Evolutionary conservation across 805 yeast genomes (phyloP).

Genomic region (Lachancea quebecensis): DNA sequence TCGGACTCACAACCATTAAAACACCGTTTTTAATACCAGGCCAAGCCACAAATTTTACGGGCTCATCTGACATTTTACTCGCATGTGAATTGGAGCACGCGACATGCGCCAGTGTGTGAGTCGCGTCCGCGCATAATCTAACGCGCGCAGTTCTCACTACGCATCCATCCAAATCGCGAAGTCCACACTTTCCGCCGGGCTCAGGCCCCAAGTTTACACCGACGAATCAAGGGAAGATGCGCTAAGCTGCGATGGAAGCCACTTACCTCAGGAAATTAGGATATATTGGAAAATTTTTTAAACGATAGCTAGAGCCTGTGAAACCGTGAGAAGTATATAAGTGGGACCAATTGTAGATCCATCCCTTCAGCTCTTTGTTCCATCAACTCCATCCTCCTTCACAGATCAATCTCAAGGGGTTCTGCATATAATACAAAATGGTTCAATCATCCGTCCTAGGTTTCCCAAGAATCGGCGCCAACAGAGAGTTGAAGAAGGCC

Average conservation of each 20-base stretch:
- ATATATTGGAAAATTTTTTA: not conserved
- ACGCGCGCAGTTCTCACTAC: too few species aligned
- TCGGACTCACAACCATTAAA: not conserved
- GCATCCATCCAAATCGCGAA: not conserved
- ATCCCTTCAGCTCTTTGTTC: not conserved
- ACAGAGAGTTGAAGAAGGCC: conserved; percentile 98
- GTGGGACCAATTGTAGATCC: not conserved
- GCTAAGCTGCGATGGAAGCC: not conserved
- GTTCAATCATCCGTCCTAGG: conserved; percentile 97
- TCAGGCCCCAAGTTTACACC: not conserved
- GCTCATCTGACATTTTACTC: not conserved
- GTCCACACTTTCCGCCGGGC: conserved; percentile 3
- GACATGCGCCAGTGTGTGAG: too few species aligned
- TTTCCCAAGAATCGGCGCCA: conserved; percentile 99
- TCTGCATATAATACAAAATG: conserved; percentile 42
- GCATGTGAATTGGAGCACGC: not conserved
- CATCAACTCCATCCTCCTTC: not conserved
- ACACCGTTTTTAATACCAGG: not conserved
- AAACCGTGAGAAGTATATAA: conserved; percentile 5
- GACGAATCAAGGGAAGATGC: not conserved
- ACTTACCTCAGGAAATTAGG: not conserved
- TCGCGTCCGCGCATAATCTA: too few species aligned
- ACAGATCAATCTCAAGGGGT: conserved; percentile 3
- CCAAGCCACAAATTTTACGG: not conserved
- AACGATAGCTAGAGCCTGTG: not conserved